Evolutionary conservation across 768 basidiomycete species (phyloP).

Genomic region (Phylloporus rhodoxanthus): DNA sequence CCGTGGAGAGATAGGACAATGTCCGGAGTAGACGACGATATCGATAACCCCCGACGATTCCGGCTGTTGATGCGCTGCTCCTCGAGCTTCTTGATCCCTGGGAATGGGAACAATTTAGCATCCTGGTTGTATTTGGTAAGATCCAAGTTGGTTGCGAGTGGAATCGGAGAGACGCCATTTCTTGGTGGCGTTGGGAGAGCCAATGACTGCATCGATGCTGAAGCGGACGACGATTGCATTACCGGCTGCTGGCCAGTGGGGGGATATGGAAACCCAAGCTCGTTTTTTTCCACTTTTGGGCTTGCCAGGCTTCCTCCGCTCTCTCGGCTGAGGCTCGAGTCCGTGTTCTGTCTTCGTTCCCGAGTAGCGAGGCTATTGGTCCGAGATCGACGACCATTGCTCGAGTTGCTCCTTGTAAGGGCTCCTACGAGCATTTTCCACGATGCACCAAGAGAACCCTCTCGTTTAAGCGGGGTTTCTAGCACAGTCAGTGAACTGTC

Average conservation of each 20-base stretch:
- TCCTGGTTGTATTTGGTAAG: conserved; percentile 60
- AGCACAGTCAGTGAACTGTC: conserved; percentile 40
- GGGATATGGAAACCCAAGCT: conserved; percentile 33
- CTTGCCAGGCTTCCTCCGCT: conserved; percentile 68
- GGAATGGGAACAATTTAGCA: conserved; percentile 84
- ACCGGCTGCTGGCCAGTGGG: conserved; percentile 47
- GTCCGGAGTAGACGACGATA: conserved; percentile 46
- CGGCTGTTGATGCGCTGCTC: conserved; percentile 56
- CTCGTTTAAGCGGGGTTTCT: conserved; percentile 53
- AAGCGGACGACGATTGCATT: conserved; percentile 63
- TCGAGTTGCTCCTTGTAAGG: conserved; percentile 60
- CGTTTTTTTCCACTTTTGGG: conserved; percentile 52
- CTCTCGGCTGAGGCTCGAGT: conserved; percentile 69
- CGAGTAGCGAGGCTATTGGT: conserved; percentile 69
- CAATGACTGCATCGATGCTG: conserved; percentile 55
- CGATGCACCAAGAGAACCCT: conserved; percentile 57
- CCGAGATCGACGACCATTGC: conserved; percentile 68
- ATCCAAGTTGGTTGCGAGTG: conserved; percentile 65
- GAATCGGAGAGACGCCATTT: conserved; percentile 69
- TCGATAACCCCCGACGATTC: conserved; percentile 45
- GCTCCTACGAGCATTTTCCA: conserved; percentile 61
- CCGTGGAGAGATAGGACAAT: conserved; percentile 40
- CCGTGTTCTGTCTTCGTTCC: conserved; percentile 61
- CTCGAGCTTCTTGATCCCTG: conserved; percentile 75
- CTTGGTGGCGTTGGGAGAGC: conserved; percentile 49